Evolutionary conservation across 2,329 filamentous ascomycete species (phyloP).

Genomic region (Elsinoe arachidis): DNA sequence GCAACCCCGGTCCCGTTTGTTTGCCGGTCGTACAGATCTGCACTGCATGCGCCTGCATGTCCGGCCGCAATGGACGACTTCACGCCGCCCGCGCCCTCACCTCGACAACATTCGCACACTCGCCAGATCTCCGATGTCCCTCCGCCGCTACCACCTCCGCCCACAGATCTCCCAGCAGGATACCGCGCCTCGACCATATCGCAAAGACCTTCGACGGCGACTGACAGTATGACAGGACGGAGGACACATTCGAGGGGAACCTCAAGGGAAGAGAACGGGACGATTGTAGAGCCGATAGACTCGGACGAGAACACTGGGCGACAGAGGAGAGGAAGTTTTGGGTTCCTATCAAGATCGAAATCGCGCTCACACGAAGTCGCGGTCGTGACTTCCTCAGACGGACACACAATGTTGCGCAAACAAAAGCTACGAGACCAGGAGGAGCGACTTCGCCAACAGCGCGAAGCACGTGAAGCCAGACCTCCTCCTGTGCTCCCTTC

Average conservation of each 20-base stretch:
- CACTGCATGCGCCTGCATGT: constrained; percentile 1
- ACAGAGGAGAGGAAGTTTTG: constrained; percentile 14
- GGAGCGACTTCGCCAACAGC: constrained; percentile 47
- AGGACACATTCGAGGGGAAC: constrained; percentile 8
- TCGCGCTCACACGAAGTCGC: constrained; percentile 15
- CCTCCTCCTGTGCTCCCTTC: constrained; percentile 52
- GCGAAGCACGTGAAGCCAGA: constrained; percentile 46
- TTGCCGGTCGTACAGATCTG: not conserved
- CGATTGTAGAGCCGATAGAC: not conserved
- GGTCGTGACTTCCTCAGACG: constrained; percentile 12
- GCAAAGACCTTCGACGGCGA: constrained; percentile 11
- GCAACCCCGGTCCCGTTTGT: constrained; percentile 1
- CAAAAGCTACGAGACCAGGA: constrained; percentile 38
- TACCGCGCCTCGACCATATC: constrained; percentile 11
- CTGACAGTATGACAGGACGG: constrained; percentile 11
- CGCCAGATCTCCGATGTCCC: constrained; percentile 10
- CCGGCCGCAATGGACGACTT: constrained; percentile 13
- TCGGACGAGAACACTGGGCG: not conserved
- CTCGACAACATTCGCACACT: not conserved
- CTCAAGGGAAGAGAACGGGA: constrained; percentile 12
- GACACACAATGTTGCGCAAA: constrained; percentile 25
- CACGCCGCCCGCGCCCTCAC: constrained; percentile 11
- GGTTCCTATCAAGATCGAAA: constrained; percentile 15
- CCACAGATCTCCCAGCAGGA: constrained; percentile 7
- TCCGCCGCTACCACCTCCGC: constrained; percentile 13